Evolutionary conservation across 495 filamentous ascomycete species (phyloP), one percentile per base, ranked within the genome.

Genomic region (Penicillium odoratum): DNA sequence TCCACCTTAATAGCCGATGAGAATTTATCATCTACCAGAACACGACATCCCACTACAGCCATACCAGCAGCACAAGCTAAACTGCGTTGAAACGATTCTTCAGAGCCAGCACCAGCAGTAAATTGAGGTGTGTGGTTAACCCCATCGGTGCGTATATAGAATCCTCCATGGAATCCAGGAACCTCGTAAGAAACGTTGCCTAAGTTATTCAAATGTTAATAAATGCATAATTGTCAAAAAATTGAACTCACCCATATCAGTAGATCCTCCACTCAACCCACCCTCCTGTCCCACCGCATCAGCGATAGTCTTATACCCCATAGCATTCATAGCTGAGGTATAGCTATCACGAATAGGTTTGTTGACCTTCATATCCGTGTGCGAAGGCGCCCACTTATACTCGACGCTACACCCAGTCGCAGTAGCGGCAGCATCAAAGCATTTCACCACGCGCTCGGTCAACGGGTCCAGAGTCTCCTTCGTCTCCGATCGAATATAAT

Each of bases 121-220:
- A 86, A 86, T 15, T 76, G 70, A 9, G 77, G 78, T 0, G 79
- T 85, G 58, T 86, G 83, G 43, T 84, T 83, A 25, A 76, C 75
- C 6, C 77, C 72, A 40, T 74, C 68, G 0, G 80, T 70, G 1
- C 67, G 69, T 47, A 86, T 83, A 21, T 72, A 75, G 63, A 85
- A 85, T 0, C 75, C 72, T 1, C 79, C 81, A 57, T 86, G 83
- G 67, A 86, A 84, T 3, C 81, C 78, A 4, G 83, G 83, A 18
- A 82, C 74, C 48, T 74, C 70, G 38, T 85, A 81, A 7, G 79
- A 81, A 1, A 86, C 82, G 51, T 86, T 81, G 0, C 82, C 83
- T 83, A 73, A 21, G 21, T 21, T 21, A 21, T 21, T 21, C 21
- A 21, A 3, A 47, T 26, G 13, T 49, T 28, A 28, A 15, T 21